phyloP scores from a whole-genome alignment of 108 stramenopile genomes.

The Chaetoceros tenuissimus region DNA sequence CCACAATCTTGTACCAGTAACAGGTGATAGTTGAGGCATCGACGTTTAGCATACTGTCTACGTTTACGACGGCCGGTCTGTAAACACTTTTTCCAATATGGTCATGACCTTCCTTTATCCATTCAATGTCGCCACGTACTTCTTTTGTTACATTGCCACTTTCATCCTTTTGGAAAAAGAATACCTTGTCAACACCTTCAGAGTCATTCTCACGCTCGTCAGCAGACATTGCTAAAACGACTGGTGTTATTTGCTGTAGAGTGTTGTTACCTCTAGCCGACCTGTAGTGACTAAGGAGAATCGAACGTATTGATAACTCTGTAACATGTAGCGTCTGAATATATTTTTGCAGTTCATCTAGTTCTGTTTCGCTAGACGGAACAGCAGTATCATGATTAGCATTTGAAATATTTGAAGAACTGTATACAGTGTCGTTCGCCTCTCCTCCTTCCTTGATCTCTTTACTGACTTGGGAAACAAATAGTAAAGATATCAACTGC shows the following conservation, averaged over 20 bases:
- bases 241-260: slow-evolving; percentile 30
- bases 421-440: not conserved
- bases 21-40: slow-evolving; percentile 25
- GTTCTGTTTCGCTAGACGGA: slow-evolving; percentile 10
- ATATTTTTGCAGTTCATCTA: slow-evolving; percentile 40
- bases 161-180: slow-evolving; percentile 20
- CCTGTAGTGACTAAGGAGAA: slow-evolving; percentile 42
- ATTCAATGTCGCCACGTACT: slow-evolving; percentile 26
- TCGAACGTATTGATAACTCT: slow-evolving; percentile 43
- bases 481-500: slow-evolving; percentile 19
- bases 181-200: slow-evolving; percentile 44
- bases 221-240: slow-evolving; percentile 57
- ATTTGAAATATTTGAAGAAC: not conserved
- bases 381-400: slow-evolving; percentile 5
- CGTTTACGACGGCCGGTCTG: slow-evolving; percentile 30
- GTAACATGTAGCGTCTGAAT: slow-evolving; percentile 48
- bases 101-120: slow-evolving; percentile 31
- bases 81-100: slow-evolving; percentile 40
- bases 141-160: slow-evolving; percentile 10
- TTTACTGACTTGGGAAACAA: slow-evolving; percentile 7
- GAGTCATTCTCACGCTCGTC: slow-evolving; percentile 59
- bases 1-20: slow-evolving; percentile 51
- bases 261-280: slow-evolving; percentile 17
- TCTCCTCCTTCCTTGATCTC: slow-evolving; percentile 2
- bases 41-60: slow-evolving; percentile 8